Base-by-base conservation (phyloP, 2,329 filamentous ascomycete species). In the Fusarium anthophilum region DNA sequence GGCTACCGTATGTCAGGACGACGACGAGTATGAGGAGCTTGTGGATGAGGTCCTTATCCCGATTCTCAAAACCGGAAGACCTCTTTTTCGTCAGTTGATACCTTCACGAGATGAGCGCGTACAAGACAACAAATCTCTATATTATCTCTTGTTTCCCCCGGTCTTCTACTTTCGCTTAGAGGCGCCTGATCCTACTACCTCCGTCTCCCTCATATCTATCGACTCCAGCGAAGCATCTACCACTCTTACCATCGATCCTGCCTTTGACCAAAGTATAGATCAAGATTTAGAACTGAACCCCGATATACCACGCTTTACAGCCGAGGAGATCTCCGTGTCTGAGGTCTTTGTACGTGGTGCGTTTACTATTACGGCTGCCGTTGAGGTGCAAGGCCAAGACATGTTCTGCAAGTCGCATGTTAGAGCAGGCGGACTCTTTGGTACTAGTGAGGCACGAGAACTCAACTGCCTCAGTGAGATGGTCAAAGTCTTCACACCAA, bases 91-190 rank as follows among this genome's bases (percentile, higher is more conserved):
- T 2, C 8, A 24, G 2, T 6, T 17, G 4, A 45, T 20, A 28
- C 24, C 22, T 8, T 6, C 32, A 1, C 53, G 37, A 13, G 18
- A 6, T 0, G 4, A 4, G 28, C 4, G 1, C 0, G 2, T 3
- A 0, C 24, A 10, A 1, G 5, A 17, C 1, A 18, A 7, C 7
- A 6, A 35, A 13, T 32, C 17, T 20, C 26, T 62, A 0, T 3
- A 39, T 28, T 18, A 14, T 10, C 13, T 28, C 3, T 6, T 65
- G 4, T 65, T 65, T 2, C 62, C 45, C 2, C 18, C 24, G 0
- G 2, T 51, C 3, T 2, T 53, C 4, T 17, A 45, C 8, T 54
- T 63, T 17, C 47, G 45, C 0, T 8, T 65, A 0, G 26, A 63
- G 1, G 45, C 26, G 3, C 32, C 38, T 26, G 1, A 0, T 14